phyloP scores from a whole-genome alignment of 768 basidiomycete species.

The Chalciporus pseudorubinellus region DNA sequence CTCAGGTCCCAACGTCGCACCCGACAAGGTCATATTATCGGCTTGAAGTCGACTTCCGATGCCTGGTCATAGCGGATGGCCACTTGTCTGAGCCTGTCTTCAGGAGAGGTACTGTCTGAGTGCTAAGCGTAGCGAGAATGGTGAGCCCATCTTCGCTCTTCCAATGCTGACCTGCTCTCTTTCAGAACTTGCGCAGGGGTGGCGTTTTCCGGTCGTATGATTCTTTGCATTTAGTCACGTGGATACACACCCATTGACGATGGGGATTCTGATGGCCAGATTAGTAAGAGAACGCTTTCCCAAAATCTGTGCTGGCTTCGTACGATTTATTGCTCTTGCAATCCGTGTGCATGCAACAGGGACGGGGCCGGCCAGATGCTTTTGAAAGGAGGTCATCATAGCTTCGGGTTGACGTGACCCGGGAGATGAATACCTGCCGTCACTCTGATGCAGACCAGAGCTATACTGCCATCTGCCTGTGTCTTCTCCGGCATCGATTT shows the following conservation, averaged over 20 bases:
- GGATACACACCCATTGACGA: slow-evolving; percentile 1
- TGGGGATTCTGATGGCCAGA: slow-evolving; percentile 4
- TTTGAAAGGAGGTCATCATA: neutral
- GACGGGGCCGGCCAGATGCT: neutral
- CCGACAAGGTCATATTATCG: slow-evolving; percentile 22
- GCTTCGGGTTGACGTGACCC: neutral
- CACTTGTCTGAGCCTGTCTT: no score
- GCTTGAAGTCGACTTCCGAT: neutral
- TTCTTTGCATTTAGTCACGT: neutral
- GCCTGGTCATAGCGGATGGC: neutral
- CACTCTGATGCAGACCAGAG: neutral
- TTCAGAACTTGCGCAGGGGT: slow-evolving; percentile 6
- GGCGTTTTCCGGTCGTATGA: slow-evolving; percentile 21
- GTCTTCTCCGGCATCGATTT: neutral
- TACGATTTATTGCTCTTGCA: slow-evolving; percentile 26
- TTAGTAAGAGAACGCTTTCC: slow-evolving; percentile 21
- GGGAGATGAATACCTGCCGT: neutral
- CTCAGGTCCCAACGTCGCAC: slow-evolving; percentile 4
- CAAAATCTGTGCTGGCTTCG: slow-evolving; percentile 17
- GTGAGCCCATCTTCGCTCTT: neutral
- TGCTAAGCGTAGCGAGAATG: neutral
- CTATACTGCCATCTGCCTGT: neutral
- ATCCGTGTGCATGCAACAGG: slow-evolving; percentile 7
- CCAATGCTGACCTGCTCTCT: neutral
- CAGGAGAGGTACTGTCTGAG: neutral